Conservation (phyloP, 192 early-diverging fungal species). For the Dissophora globulifera region DNA sequence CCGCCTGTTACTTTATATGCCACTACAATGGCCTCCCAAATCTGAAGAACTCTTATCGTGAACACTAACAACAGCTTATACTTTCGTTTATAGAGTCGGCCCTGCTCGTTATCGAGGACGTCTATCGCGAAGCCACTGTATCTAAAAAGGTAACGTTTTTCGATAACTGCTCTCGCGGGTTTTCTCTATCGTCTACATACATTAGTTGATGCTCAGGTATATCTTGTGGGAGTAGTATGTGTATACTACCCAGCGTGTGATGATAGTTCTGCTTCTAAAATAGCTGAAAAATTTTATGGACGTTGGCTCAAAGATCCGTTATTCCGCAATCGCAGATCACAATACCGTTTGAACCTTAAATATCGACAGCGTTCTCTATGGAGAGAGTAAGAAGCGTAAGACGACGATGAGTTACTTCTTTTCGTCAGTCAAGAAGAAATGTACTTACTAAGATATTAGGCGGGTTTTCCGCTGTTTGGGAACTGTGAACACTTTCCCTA, state of each 20-base stretch:
- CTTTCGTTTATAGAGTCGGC: background rate
- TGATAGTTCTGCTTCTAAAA: too few relatives aligned
- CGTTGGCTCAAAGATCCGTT: constrained; percentile 27
- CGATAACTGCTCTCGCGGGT: background rate
- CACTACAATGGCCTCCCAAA: too few relatives aligned
- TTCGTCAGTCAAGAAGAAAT: too few relatives aligned
- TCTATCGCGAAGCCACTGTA: background rate
- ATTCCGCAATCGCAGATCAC: constrained; percentile 26
- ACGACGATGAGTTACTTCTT: too few relatives aligned
- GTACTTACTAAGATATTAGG: too few relatives aligned
- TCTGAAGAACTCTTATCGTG: too few relatives aligned
- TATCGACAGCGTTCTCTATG: background rate
- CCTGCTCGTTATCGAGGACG: constrained; percentile 1
- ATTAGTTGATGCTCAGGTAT: constrained; percentile 23
- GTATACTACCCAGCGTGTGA: constrained; percentile 3
- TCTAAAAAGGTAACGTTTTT: constrained; percentile 31
- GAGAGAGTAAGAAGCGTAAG: too few relatives aligned
- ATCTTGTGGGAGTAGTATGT: constrained; percentile 19
- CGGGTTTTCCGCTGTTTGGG: too few relatives aligned
- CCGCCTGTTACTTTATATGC: too few relatives aligned
- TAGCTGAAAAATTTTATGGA: background rate
- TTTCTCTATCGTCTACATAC: background rate
- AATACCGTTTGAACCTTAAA: background rate
- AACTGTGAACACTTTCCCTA: too few relatives aligned
- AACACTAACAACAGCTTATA: too few relatives aligned